These are phyloP conservation scores for Boletus pseudo-olivaceus DNA, from an alignment of 768 basidiomycete species.

Conservation along the genomic window DNA sequence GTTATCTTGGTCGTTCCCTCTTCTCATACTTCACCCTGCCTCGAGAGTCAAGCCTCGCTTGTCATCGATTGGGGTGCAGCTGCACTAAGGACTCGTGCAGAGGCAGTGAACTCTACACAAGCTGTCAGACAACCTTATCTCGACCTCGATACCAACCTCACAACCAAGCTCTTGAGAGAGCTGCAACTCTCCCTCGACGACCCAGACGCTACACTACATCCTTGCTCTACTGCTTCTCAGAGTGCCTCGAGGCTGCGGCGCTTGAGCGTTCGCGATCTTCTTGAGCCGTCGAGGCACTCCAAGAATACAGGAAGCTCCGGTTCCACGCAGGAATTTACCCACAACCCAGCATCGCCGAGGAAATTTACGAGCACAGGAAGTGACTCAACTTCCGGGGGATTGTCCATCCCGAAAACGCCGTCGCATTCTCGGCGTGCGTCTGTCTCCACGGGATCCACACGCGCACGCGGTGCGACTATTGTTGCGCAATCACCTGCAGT, in stretches of 20 bases:
- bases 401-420: constrained; percentile 16
- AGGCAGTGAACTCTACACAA: constrained; percentile 9
- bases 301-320: constrained; percentile 6
- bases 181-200: constrained; percentile 15
- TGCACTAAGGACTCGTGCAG: constrained; percentile 33
- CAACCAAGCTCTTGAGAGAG: constrained; percentile 21
- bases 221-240: background rate
- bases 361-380: constrained; percentile 6
- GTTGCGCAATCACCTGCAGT: constrained; percentile 5
- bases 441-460: constrained; percentile 13
- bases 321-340: constrained; percentile 2
- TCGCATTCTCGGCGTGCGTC: constrained; percentile 20
- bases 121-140: constrained; percentile 24
- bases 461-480: constrained; percentile 14
- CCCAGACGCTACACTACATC: constrained; percentile 3
- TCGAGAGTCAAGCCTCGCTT: constrained; percentile 53
- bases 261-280: constrained; percentile 23
- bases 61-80: constrained; percentile 49
- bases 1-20: constrained; percentile 49
- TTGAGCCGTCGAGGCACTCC: constrained; percentile 15
- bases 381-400: constrained; percentile 3
- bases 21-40: constrained; percentile 37
- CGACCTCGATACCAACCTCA: constrained; percentile 24
- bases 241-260: constrained; percentile 11
- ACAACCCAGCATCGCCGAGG: constrained; percentile 3